phyloP scores from a whole-genome alignment of 768 basidiomycete genomes.

The Suillus americanus region DNA sequence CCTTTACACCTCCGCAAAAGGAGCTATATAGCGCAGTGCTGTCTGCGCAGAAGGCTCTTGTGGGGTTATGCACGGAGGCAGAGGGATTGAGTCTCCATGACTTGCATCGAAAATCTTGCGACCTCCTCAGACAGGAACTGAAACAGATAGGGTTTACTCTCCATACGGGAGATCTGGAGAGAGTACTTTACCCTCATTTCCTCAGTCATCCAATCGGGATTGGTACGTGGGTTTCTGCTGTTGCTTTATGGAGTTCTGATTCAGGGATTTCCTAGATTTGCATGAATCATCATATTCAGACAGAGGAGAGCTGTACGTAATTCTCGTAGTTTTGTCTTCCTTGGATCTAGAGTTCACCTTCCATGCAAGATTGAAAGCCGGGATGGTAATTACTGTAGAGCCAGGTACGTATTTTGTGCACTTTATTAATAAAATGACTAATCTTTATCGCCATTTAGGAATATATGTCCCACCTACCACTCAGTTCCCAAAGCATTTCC shows the following conservation, averaged over 20 bases:
- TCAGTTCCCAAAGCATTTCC: constrained; percentile 84
- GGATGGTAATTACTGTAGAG: constrained; percentile 93
- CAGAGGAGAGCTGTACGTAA: constrained; percentile 50
- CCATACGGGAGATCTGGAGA: constrained; percentile 57
- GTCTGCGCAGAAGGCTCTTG: constrained; percentile 65
- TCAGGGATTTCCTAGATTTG: constrained; percentile 54
- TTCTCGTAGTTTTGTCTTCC: constrained; percentile 6
- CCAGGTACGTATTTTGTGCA: constrained; percentile 50
- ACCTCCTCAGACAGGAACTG: constrained; percentile 67
- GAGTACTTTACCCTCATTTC: constrained; percentile 87
- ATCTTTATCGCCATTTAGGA: constrained; percentile 39
- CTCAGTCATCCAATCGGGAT: constrained; percentile 92
- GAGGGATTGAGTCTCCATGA: constrained; percentile 64
- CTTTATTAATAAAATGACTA: background rate
- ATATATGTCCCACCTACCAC: constrained; percentile 84
- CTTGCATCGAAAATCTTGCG: constrained; percentile 74
- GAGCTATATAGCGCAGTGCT: constrained; percentile 85
- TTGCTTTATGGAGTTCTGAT: constrained; percentile 8
- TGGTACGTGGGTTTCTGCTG: constrained; percentile 42
- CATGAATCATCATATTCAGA: constrained; percentile 78
- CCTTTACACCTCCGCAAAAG: constrained; percentile 74
- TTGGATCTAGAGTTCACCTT: constrained; percentile 1
- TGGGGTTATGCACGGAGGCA: constrained; percentile 58
- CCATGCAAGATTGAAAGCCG: constrained; percentile 59
- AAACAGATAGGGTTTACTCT: constrained; percentile 54